Base-by-base conservation (phyloP, 768 basidiomycete genomes). In the Lentinula detonsa region DNA sequence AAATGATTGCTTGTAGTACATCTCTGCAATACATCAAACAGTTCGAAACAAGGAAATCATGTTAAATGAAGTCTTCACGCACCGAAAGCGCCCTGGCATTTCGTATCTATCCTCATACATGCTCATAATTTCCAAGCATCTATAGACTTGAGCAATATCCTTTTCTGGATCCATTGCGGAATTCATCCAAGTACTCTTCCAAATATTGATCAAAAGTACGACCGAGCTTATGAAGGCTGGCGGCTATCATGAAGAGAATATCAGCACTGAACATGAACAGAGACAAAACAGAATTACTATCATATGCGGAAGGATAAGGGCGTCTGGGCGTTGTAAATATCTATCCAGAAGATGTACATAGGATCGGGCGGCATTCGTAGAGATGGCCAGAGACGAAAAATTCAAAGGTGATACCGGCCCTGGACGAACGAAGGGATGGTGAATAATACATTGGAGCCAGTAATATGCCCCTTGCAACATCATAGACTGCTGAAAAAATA, bases 341-440 rank as follows among this genome's bases (percentile, higher is more conserved):
- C 66, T 65, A 56, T 80, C 76, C 53, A 78, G 65, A 28, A 83
- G 74, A 62, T 76, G 78, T 18, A 71, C 67, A 34, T 72, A 62
- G 13, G 63, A 57, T 16, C 76, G 66, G 16, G 76, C 70, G 11
- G 76, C 75, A 64, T 75, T 75, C 35, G 74, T 70, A 66, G 76
- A 78, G 49, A 77, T 76, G 9, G 75, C 72, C 13, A 77, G 67
- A 5, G 75, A 74, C 7, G 76, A 74, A 34, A 75, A 65, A 21
- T 61, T 13, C 45, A 46, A 45, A 10, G 56, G 62, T 23, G 21
- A 28, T 28, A 34, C 39, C 11, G 63, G 23, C 34, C 45, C 55
- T 43, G 37, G 55, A 0, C 74, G 76, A 60, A 81, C 73, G 70
- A 78, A 81, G 4, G 78, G 78, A 33, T 78, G 74, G 64, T 81